phyloP scores from a whole-genome alignment of 306 rosid species.

The Trichosanthes cucumerina region DNA sequence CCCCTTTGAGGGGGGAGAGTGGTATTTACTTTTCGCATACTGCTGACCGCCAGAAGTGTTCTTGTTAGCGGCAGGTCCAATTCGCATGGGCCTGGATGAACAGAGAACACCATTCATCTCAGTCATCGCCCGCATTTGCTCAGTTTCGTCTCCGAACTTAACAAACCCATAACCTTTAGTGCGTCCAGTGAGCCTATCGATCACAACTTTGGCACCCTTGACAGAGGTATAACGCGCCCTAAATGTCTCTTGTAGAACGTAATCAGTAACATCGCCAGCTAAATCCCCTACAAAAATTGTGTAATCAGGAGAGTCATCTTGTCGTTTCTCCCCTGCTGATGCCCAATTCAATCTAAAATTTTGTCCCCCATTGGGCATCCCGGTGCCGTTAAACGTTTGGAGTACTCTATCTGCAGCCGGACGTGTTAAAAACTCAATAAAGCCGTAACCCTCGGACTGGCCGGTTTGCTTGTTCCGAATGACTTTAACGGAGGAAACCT shows the following conservation, averaged over 20 bases:
- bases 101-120: constrained; percentile 60
- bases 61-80: constrained; percentile 58
- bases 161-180: constrained; percentile 66
- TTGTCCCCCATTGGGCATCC: constrained; percentile 47
- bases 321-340: constrained; percentile 60
- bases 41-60: constrained; percentile 37
- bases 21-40: constrained; percentile 35
- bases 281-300: constrained; percentile 57
- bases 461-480: constrained; percentile 48
- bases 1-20: neutral
- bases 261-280: constrained; percentile 62
- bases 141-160: constrained; percentile 43
- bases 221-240: constrained; percentile 31
- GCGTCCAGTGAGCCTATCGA: constrained; percentile 54
- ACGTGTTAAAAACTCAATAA: constrained; percentile 39
- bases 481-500: constrained; percentile 41
- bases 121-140: constrained; percentile 49
- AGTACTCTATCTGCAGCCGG: constrained; percentile 36
- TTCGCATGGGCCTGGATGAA: constrained; percentile 56
- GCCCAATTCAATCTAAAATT: constrained; percentile 63
- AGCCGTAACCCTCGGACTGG: constrained; percentile 52
- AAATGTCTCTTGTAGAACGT: constrained; percentile 46
- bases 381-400: constrained; percentile 35
- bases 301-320: constrained; percentile 48
- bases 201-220: constrained; percentile 62